phyloP scores from a whole-genome alignment of 345 rosid species.

The Salix suchowensis region DNA sequence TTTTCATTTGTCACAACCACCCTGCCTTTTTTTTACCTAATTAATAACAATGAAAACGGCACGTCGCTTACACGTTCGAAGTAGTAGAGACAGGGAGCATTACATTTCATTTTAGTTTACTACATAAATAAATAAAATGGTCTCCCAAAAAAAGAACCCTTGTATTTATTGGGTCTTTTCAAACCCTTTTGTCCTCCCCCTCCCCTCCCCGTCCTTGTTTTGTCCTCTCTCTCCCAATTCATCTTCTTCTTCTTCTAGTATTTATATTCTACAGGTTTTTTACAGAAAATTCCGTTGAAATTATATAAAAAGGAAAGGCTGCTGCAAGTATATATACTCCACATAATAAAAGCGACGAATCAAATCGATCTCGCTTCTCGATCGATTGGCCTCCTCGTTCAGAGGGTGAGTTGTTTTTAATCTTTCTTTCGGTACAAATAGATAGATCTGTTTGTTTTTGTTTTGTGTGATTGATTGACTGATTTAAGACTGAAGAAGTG shows the following conservation, averaged over 20 bases:
- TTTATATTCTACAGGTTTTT: background rate
- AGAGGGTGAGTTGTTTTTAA: background rate
- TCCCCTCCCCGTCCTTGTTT: background rate
- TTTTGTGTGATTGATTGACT: background rate
- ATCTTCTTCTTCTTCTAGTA: background rate
- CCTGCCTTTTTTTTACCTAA: background rate
- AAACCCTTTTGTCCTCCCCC: background rate
- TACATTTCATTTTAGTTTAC: background rate
- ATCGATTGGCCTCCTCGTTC: background rate
- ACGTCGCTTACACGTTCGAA: background rate
- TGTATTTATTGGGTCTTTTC: background rate
- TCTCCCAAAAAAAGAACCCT: background rate
- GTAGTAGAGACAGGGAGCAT: background rate
- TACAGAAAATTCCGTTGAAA: background rate
- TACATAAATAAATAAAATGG: background rate
- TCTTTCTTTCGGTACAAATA: background rate
- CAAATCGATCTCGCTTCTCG: background rate
- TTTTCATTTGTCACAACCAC: background rate
- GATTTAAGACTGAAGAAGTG: background rate
- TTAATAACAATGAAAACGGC: background rate
- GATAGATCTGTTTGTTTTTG: background rate
- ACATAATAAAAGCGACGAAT: background rate
- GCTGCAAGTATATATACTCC: background rate
- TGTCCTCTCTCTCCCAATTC: background rate
- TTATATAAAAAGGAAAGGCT: background rate